phyloP scores from a whole-genome alignment of 306 rosid species.

The Acacia melanoxylon region DNA sequence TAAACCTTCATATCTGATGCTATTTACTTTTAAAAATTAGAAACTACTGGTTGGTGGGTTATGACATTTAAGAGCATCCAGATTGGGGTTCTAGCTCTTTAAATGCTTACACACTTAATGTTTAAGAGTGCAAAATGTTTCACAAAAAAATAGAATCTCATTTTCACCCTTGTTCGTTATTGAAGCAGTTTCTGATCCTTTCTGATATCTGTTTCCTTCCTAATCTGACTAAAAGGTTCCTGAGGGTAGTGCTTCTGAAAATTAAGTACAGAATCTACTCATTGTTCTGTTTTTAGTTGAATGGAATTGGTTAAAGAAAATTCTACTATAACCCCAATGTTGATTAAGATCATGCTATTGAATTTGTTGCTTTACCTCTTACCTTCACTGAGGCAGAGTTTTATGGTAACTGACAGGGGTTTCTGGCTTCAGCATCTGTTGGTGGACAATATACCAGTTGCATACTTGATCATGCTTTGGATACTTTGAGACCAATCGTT shows the following conservation, averaged over 20 bases:
- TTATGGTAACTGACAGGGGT: constrained; percentile 27
- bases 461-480: constrained; percentile 2
- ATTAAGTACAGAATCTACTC: constrained; percentile 20
- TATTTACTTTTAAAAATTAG: constrained; percentile 36
- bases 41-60: constrained; percentile 38
- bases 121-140: constrained; percentile 30
- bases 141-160: background rate
- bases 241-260: constrained; percentile 16
- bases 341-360: background rate
- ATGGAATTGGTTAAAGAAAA: background rate
- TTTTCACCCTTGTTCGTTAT: constrained; percentile 1
- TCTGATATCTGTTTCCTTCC: constrained; percentile 10
- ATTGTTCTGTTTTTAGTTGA: constrained; percentile 30
- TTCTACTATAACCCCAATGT: constrained; percentile 6
- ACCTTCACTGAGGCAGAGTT: constrained; percentile 17
- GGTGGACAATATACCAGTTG: constrained; percentile 7
- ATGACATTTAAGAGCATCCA: constrained; percentile 31
- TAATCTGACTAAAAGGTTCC: constrained; percentile 17
- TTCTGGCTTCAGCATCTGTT: constrained; percentile 23
- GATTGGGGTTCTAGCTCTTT: constrained; percentile 34
- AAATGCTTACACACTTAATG: constrained; percentile 1
- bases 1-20: constrained; percentile 27
- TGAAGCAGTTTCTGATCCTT: constrained; percentile 30
- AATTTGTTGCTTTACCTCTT: constrained; percentile 19
- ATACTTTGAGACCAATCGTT: background rate